Percentiles rank a stretch among this genome's conserved stretches.
These are phyloP conservation scores for Syncephalis fuscata DNA, from an alignment of 371 early-diverging fungal species.

Conservation along the genomic window DNA sequence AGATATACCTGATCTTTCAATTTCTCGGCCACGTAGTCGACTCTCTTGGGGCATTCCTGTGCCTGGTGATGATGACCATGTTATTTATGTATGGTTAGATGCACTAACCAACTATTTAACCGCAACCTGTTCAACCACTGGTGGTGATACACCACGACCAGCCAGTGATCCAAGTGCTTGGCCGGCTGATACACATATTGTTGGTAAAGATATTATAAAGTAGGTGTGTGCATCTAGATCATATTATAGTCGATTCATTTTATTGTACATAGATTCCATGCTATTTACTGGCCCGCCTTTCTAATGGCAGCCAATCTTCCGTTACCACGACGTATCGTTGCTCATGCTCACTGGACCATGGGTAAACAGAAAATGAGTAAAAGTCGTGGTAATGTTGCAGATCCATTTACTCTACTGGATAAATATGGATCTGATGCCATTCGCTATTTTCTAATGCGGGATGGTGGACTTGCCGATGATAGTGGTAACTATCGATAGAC, in stretches of 20 bases:
- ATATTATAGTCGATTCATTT: background rate
- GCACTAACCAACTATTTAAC: slow-evolving; percentile 89
- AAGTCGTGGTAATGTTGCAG: slow-evolving; percentile 76
- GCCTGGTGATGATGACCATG: slow-evolving; percentile 73
- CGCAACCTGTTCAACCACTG: slow-evolving; percentile 24
- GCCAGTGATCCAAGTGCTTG: slow-evolving; percentile 16
- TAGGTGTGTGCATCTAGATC: too few relatives aligned
- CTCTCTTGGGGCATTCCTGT: slow-evolving; percentile 88
- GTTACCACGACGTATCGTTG: slow-evolving; percentile 60
- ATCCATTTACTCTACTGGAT: slow-evolving; percentile 54
- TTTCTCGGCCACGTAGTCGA: slow-evolving; percentile 66
- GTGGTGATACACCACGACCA: slow-evolving; percentile 4
- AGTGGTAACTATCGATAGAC: slow-evolving; percentile 21
- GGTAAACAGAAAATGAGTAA: slow-evolving; percentile 86
- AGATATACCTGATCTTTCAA: slow-evolving; percentile 58
- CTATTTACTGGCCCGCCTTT: slow-evolving; percentile 92
- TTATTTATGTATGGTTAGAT: slow-evolving; percentile 95
- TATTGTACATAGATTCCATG: slow-evolving; percentile 53
- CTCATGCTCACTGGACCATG: slow-evolving; percentile 92
- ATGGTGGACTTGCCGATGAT: slow-evolving; percentile 73
- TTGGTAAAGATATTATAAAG: slow-evolving; percentile 93
- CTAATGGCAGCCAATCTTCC: slow-evolving; percentile 72
- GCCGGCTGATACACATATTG: slow-evolving; percentile 70
- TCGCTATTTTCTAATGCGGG: slow-evolving; percentile 78
- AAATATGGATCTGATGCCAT: slow-evolving; percentile 71